A percentile compares a stretch with the other conserved stretches of the same genome.
phyloP scores from a whole-genome alignment of 2,329 filamentous ascomycete species.

The Arthroderma sp. region DNA sequence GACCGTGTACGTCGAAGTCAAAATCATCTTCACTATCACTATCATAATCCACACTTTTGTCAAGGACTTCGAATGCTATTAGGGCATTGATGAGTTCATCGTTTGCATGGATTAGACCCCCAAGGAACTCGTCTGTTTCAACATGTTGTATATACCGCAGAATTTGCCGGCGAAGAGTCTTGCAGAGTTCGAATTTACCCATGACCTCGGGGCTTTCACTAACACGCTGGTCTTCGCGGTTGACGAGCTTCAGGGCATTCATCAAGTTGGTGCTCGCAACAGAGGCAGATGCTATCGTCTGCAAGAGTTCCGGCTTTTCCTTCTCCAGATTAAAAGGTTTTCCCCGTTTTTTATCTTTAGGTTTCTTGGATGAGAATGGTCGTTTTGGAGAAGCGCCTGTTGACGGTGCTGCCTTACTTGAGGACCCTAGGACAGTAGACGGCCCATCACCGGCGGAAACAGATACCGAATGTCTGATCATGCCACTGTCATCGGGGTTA shows the following conservation, averaged over 20 bases:
- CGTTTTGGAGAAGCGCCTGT: slow-evolving; percentile 24
- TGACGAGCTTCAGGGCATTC: slow-evolving; percentile 79
- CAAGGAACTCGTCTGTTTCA: slow-evolving; percentile 82
- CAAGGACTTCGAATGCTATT: slow-evolving; percentile 88
- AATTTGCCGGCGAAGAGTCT: slow-evolving; percentile 68
- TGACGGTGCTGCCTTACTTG: slow-evolving; percentile 12
- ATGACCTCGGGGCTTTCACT: slow-evolving; percentile 69
- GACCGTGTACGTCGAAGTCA: slow-evolving; percentile 14
- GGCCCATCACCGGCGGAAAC: slow-evolving; percentile 27
- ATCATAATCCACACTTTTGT: slow-evolving; percentile 49
- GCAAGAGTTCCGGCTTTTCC: slow-evolving; percentile 77
- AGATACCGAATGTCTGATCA: slow-evolving; percentile 27
- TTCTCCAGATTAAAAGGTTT: slow-evolving; percentile 67
- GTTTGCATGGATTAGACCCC: slow-evolving; percentile 81
- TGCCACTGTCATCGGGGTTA: slow-evolving; percentile 24
- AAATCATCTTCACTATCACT: slow-evolving; percentile 51
- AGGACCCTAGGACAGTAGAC: slow-evolving; percentile 22
- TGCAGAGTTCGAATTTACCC: slow-evolving; percentile 72
- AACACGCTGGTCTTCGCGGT: slow-evolving; percentile 75
- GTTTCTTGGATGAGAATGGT: slow-evolving; percentile 32
- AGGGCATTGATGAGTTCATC: slow-evolving; percentile 88
- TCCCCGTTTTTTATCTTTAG: slow-evolving; percentile 42
- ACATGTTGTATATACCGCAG: slow-evolving; percentile 86
- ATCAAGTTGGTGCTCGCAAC: slow-evolving; percentile 82
- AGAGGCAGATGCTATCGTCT: slow-evolving; percentile 75